Evolutionary conservation across 352 stramenopile genomes (phyloP).

Genomic region (Globisporangium viniferum): DNA sequence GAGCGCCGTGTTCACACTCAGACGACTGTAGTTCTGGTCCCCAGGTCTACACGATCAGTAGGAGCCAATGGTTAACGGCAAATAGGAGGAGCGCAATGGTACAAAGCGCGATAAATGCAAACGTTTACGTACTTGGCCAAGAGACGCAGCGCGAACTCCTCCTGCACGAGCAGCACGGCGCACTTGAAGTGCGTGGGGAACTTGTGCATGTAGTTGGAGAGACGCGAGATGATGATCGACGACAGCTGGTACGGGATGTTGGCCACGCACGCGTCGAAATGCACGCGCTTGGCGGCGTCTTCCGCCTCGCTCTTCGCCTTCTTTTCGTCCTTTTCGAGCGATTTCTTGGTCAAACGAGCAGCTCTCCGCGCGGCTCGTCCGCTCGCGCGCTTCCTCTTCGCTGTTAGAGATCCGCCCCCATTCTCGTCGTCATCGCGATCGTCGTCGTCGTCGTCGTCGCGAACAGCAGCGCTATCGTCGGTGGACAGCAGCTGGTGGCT

Average conservation of each 20-base stretch:
- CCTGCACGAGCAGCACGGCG: conserved; percentile 78
- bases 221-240: conserved; percentile 71
- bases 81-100: background rate
- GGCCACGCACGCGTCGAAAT: conserved; percentile 73
- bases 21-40: conserved; percentile 72
- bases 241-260: conserved; percentile 89
- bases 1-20: conserved; percentile 79
- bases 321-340: conserved; percentile 5
- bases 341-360: conserved; percentile 12
- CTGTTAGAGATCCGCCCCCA: background rate
- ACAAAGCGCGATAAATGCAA: background rate
- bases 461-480: background rate
- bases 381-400: conserved; percentile 13
- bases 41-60: conserved; percentile 35
- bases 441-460: background rate
- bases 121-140: conserved; percentile 53
- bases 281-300: conserved; percentile 5
- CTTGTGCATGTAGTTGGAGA: conserved; percentile 69
- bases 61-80: background rate
- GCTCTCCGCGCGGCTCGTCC: conserved; percentile 8
- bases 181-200: conserved; percentile 53
- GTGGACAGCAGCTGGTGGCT: conserved; percentile 9
- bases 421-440: background rate
- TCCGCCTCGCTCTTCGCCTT: conserved; percentile 2
- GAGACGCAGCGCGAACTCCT: conserved; percentile 78